Evolutionary conservation across 2,329 filamentous ascomycete genomes (phyloP), one percentile per base, ranked within the genome.

Genomic region (Verticillium alfalfae): DNA sequence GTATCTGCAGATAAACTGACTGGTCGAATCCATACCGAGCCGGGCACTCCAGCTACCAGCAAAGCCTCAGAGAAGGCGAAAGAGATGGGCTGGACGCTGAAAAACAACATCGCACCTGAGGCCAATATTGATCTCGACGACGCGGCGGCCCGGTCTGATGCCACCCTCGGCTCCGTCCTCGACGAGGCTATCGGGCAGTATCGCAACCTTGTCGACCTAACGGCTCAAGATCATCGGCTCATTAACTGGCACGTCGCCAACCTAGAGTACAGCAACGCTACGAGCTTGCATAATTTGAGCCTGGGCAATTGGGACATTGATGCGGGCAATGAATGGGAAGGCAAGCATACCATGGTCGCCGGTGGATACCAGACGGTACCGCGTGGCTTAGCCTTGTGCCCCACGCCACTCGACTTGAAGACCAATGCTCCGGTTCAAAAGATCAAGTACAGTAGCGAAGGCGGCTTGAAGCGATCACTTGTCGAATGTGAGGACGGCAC

Each of bases 191-290:
- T 99, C 63, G 84, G 84, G 18, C 93, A 98, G 73, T 99, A 97
- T 72, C 89, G 91, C 69, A 81, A 84, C 37, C 84, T 99, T 57
- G 83, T 98, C 34, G 89, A 96, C 62, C 78, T 99, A 59, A 91
- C 88, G 15, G 85, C 93, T 1, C 91, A 92, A 71, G 95, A 99
- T 70, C 88, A 96, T 75, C 87, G 95, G 56, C 81, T 99, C 16
- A 84, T 98, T 70, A 99, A 97, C 71, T 99, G 95, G 95, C 96
- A 99, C 75, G 90, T 97, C 73, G 96, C 96, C 66, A 99, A 99
- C 71, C 83, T 99, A 15, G 95, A 99, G 75, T 99, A 99, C 72
- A 96, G 94, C 65, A 99, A 98, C 73, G 95, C 95, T 2, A 91
- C 88, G 2, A 96, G 93, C 66, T 87, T 97, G 60, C 88, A 90